Evolutionary conservation across 371 early-diverging fungal species (phyloP).

Genomic region (Apophysomyces sp.): DNA sequence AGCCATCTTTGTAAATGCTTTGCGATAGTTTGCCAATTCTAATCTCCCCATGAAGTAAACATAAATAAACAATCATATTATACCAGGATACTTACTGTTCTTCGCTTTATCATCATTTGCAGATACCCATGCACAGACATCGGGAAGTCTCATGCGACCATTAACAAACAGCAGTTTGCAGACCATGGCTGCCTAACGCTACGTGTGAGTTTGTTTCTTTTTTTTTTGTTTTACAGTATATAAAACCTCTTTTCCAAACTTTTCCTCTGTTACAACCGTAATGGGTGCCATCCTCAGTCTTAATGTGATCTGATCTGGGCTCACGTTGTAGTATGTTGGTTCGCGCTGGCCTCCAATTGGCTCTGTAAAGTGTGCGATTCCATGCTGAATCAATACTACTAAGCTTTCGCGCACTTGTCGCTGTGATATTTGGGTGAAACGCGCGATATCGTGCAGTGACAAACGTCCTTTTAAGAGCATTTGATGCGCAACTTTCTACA

Average conservation of each 20-base stretch:
- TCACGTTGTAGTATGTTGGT: slow-evolving; percentile 68
- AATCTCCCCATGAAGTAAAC: background rate
- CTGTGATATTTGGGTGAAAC: slow-evolving; percentile 33
- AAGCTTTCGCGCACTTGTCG: slow-evolving; percentile 41
- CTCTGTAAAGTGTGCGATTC: slow-evolving; percentile 35
- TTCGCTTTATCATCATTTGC: slow-evolving; percentile 22
- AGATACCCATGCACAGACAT: slow-evolving; percentile 25
- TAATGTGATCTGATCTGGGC: slow-evolving; percentile 53
- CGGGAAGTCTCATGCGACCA: slow-evolving; percentile 35
- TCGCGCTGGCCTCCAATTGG: slow-evolving; percentile 60
- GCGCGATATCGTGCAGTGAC: slow-evolving; percentile 35
- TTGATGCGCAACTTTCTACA: slow-evolving; percentile 39
- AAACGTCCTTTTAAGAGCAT: slow-evolving; percentile 46
- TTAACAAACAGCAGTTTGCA: slow-evolving; percentile 30
- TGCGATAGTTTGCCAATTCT: slow-evolving; percentile 38
- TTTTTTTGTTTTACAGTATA: slow-evolving; percentile 23
- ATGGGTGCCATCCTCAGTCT: slow-evolving; percentile 70
- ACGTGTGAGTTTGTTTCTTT: too few species aligned
- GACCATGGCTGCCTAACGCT: slow-evolving; percentile 23
- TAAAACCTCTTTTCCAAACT: slow-evolving; percentile 63
- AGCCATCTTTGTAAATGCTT: slow-evolving; percentile 58
- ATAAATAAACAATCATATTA: background rate
- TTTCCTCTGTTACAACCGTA: slow-evolving; percentile 54
- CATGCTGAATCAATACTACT: slow-evolving; percentile 44
- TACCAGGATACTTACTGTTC: slow-evolving; percentile 25